These are phyloP conservation scores for Colletotrichum somersetense DNA, from an alignment of 2,329 filamentous ascomycete species.

Conservation along the genomic window DNA sequence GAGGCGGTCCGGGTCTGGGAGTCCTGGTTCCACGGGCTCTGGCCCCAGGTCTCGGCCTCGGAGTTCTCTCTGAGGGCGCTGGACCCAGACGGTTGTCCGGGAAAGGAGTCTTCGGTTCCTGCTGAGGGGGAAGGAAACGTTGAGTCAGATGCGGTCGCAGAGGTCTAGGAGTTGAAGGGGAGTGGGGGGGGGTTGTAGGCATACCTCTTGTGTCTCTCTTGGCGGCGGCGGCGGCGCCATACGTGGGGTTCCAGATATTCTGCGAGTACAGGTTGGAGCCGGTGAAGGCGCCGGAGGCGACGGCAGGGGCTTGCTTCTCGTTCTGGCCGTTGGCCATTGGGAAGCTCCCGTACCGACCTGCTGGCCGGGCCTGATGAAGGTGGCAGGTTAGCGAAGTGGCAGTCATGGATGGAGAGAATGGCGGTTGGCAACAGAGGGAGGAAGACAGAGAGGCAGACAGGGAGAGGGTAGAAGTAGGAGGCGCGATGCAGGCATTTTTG, in stretches of 20 bases:
- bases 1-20: conserved; percentile 59
- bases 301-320: conserved; percentile 51
- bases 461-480: conserved; percentile 20
- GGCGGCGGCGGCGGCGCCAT: conserved; percentile 59
- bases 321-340: conserved; percentile 49
- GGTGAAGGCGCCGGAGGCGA: conserved; percentile 53
- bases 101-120: conserved; percentile 34
- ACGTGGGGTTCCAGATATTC: conserved; percentile 57
- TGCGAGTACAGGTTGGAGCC: conserved; percentile 53
- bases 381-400: conserved; percentile 38
- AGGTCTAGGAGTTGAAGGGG: not conserved
- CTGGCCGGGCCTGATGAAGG: conserved; percentile 51
- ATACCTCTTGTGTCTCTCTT: conserved; percentile 61
- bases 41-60: conserved; percentile 74
- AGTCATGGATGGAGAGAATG: conserved; percentile 23
- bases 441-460: not conserved
- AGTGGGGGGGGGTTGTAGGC: conserved; percentile 41
- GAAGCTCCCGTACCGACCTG: conserved; percentile 55
- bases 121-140: not conserved
- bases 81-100: conserved; percentile 71
- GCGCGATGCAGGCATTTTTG: conserved; percentile 38
- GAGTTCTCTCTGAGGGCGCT: conserved; percentile 77
- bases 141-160: conserved; percentile 47
- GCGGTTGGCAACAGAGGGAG: not conserved
- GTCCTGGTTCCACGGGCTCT: conserved; percentile 71